phyloP scores from a whole-genome alignment of 495 filamentous ascomycete species.

The Penicillium angulare region DNA sequence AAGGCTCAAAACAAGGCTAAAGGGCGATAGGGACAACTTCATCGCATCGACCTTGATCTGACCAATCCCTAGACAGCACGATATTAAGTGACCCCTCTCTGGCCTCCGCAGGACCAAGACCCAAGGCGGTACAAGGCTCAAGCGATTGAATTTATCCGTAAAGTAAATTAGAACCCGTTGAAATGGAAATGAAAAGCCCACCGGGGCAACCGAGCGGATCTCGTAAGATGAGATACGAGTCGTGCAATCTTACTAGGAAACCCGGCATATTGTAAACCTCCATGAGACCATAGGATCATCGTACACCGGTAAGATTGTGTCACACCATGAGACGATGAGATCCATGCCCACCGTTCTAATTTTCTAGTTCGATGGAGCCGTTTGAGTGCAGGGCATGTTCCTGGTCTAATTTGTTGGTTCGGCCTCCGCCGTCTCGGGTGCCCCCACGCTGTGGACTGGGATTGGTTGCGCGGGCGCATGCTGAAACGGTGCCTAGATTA shows the following conservation, averaged over 20 bases:
- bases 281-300: too few relatives aligned
- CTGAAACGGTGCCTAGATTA: constrained; percentile 13
- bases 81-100: constrained; percentile 12
- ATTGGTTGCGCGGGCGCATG: constrained; percentile 12
- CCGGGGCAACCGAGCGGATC: constrained; percentile 1
- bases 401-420: constrained; percentile 2
- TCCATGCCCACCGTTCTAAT: too few relatives aligned
- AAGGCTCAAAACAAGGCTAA: too few relatives aligned
- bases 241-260: too few relatives aligned
- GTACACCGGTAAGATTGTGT: too few relatives aligned
- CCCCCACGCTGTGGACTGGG: constrained; percentile 11
- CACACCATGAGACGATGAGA: too few relatives aligned
- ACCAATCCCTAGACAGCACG: constrained; percentile 17
- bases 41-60: background rate
- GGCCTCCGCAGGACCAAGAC: background rate
- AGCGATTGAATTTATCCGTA: background rate
- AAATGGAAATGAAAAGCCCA: constrained; percentile 3
- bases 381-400: too few relatives aligned
- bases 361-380: too few relatives aligned
- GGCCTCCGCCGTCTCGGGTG: constrained; percentile 13
- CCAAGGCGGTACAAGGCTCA: too few relatives aligned
- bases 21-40: background rate
- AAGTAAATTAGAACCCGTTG: background rate
- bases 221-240: too few relatives aligned
- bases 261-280: too few relatives aligned